Evolutionary conservation across 225 moss, liverwort and hornwort species (phyloP), one percentile per base, ranked within the genome.

Genomic region (Ulota crispa): DNA sequence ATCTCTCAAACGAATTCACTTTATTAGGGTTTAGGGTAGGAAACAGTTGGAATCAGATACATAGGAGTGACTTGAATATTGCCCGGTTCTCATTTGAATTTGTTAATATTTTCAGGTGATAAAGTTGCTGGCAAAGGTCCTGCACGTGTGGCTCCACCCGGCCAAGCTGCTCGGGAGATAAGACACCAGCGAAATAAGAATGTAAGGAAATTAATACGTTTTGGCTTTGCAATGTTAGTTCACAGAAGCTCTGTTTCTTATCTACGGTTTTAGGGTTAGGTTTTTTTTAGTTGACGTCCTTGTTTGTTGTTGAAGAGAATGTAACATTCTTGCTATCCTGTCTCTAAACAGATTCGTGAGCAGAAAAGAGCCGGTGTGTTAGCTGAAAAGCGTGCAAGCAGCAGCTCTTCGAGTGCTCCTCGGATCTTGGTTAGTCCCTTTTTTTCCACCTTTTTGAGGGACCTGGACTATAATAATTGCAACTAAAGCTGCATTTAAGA

Each of bases 371-470:
- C 93, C 2, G 86, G 87, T 52, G 89, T 93, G 19, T 70, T 99
- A 76, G 94, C 94, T 24, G 95, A 95, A 80, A 99, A 99, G 89
- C 95, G 98, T 81, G 95, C 93, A 62, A 93, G 83, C 74, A 89
- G 88, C 80, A 91, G 95, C 84, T 56, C 84, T 30, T 79, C 83
- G 9, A 85, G 87, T 89, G 85, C 98, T 41, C 98, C 98, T 57
- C 92, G 91, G 47, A 88, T 99, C 68, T 64, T 99, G 95, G 96
- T 96, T 31, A 70, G 89, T 85, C 21, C 21, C 34, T 27, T 43
- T 80, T 20, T 77, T 50, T 28, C 63, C 20, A 61, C 61, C 41
- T 66, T 55, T 18, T 18, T 52, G 61, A n/a, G n/a, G 41, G 47
- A 43, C 43, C 47, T 68, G 8, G 31, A 27, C 31, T 20, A 10